Percentiles rank a stretch among this genome's conserved stretches.
Evolutionary conservation across 2,329 filamentous ascomycete genomes (phyloP).

Genomic region (Arthroderma uncinatum): DNA sequence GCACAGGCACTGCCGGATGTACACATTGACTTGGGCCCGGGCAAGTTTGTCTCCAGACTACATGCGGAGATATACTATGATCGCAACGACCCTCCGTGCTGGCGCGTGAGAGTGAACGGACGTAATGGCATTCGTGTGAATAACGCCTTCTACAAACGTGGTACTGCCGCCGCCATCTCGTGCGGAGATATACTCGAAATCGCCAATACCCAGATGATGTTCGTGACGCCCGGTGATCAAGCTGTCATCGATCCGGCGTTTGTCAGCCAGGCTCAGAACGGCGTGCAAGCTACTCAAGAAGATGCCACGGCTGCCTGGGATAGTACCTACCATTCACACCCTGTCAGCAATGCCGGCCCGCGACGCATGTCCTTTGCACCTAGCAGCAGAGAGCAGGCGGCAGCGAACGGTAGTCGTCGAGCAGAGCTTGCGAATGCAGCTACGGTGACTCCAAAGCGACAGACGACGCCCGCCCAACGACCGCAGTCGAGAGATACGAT

Average conservation of each 20-base stretch:
- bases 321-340: slow-evolving; percentile 30
- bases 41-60: slow-evolving; percentile 67
- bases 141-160: slow-evolving; percentile 57
- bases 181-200: slow-evolving; percentile 90
- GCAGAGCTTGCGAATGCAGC: not conserved
- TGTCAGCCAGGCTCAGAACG: slow-evolving; percentile 52
- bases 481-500: slow-evolving; percentile 13
- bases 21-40: slow-evolving; percentile 80
- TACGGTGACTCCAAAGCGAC: slow-evolving; percentile 32
- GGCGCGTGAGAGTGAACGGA: slow-evolving; percentile 79
- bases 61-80: slow-evolving; percentile 68
- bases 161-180: slow-evolving; percentile 53
- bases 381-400: slow-evolving; percentile 14
- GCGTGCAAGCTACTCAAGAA: slow-evolving; percentile 26
- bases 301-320: slow-evolving; percentile 31
- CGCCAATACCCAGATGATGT: slow-evolving; percentile 94
- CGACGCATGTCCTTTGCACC: slow-evolving; percentile 6
- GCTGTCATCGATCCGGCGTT: slow-evolving; percentile 59
- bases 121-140: slow-evolving; percentile 86
- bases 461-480: slow-evolving; percentile 20
- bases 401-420: slow-evolving; percentile 14
- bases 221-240: slow-evolving; percentile 73
- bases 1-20: slow-evolving; percentile 42
- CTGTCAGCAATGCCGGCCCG: slow-evolving; percentile 12
- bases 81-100: slow-evolving; percentile 51